These are phyloP conservation scores for Pontederia crassipes DNA, from an alignment of 176 grass and related monocot species.

Conservation along the genomic window DNA sequence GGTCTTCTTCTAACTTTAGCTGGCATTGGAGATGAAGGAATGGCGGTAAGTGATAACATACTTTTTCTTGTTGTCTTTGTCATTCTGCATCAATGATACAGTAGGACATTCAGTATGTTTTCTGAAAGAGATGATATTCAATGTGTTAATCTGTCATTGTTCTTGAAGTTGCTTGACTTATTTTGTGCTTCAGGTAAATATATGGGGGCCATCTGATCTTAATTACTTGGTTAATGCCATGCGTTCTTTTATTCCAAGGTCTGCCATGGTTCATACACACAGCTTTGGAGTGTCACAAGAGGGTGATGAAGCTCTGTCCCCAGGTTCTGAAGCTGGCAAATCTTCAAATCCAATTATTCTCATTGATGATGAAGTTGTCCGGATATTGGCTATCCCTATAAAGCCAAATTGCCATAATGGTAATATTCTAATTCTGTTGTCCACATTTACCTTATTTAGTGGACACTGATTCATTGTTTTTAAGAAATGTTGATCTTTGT, in stretches of 20 bases:
- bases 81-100: background rate
- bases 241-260: slow-evolving; percentile 85
- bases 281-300: slow-evolving; percentile 54
- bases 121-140: too few relatives aligned
- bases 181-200: slow-evolving; percentile 54
- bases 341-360: slow-evolving; percentile 41
- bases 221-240: slow-evolving; percentile 73
- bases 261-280: slow-evolving; percentile 89
- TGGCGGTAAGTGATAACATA: slow-evolving; percentile 57
- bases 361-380: slow-evolving; percentile 86
- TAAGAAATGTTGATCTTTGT: background rate
- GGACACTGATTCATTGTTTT: background rate
- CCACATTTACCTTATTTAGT: background rate
- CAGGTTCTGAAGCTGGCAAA: slow-evolving; percentile 18
- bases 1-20: slow-evolving; percentile 84
- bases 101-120: background rate
- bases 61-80: slow-evolving; percentile 6
- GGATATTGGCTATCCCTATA: slow-evolving; percentile 76
- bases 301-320: slow-evolving; percentile 17
- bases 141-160: background rate
- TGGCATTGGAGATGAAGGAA: slow-evolving; percentile 89
- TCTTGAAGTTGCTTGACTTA: slow-evolving; percentile 5
- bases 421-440: background rate
- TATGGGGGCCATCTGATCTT: slow-evolving; percentile 96
- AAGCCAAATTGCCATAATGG: slow-evolving; percentile 34